Percentiles rank a stretch among this genome's conserved stretches.
Conservation (phyloP, 1,284 basidiomycete genomes). For the Neotropicomus parvogracilis region DNA sequence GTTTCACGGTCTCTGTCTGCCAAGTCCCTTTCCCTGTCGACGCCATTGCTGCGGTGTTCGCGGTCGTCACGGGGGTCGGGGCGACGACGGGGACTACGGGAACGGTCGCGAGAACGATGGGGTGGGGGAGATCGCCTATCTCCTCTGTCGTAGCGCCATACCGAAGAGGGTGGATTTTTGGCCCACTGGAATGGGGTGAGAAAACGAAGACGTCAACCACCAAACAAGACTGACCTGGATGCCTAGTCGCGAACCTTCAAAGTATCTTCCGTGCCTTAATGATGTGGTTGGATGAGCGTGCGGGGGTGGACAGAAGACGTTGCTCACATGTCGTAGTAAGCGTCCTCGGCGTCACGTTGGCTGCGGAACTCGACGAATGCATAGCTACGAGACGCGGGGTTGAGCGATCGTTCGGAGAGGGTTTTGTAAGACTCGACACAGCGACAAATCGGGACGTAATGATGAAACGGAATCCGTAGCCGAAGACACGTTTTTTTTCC, state of each 20-base stretch:
- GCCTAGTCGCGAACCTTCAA: conserved; percentile 79
- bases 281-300: conserved; percentile 8
- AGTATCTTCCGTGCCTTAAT: conserved; percentile 75
- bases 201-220: not conserved
- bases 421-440: conserved; percentile 28
- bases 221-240: conserved; percentile 57
- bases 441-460: conserved; percentile 31
- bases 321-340: conserved; percentile 86
- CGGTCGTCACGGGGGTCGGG: conserved; percentile 37
- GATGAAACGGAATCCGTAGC: conserved; percentile 26
- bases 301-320: not conserved
- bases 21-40: conserved; percentile 43
- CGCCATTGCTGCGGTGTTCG: conserved; percentile 38
- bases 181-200: conserved; percentile 65
- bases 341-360: conserved; percentile 81
- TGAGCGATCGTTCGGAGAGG: conserved; percentile 57
- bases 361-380: conserved; percentile 89
- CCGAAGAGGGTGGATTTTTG: conserved; percentile 82
- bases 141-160: conserved; percentile 78
- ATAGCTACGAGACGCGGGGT: conserved; percentile 70
- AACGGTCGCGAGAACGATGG: conserved; percentile 45
- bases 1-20: conserved; percentile 27
- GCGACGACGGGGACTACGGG: conserved; percentile 43
- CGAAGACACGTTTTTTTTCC: conserved; percentile 30
- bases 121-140: conserved; percentile 60